phyloP scores from a whole-genome alignment of 192 early-diverging fungal species.

The Linnemannia schmuckeri region DNA sequence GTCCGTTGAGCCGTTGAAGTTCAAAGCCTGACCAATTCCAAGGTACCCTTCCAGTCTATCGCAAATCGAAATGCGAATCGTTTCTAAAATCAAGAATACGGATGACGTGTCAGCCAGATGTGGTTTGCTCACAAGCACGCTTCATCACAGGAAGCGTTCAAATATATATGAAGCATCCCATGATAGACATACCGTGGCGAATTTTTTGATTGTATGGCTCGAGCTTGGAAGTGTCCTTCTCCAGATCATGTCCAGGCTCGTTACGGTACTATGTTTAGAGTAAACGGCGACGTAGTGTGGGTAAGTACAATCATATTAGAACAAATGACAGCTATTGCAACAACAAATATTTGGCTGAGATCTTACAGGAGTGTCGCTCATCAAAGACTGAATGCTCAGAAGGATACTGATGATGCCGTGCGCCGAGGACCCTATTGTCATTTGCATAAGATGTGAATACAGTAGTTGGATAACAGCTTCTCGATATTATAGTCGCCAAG shows the following conservation, averaged over 20 bases:
- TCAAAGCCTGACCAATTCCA: slow-evolving; percentile 41
- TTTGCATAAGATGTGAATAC: background rate
- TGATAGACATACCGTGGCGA: slow-evolving; percentile 60
- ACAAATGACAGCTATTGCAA: too few species aligned
- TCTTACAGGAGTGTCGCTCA: slow-evolving; percentile 66
- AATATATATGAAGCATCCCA: background rate
- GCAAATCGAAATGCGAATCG: slow-evolving; percentile 69
- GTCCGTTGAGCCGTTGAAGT: slow-evolving; percentile 20
- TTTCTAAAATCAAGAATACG: slow-evolving; percentile 58
- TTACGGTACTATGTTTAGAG: slow-evolving; percentile 62
- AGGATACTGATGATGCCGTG: slow-evolving; percentile 72
- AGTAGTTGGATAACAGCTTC: background rate
- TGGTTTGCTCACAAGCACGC: background rate
- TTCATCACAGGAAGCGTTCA: background rate
- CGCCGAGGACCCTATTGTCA: slow-evolving; percentile 61
- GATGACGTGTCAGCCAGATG: background rate
- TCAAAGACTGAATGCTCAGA: slow-evolving; percentile 72
- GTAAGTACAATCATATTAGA: background rate
- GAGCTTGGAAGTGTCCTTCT: slow-evolving; percentile 59
- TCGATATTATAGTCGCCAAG: background rate
- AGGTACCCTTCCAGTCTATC: slow-evolving; percentile 68
- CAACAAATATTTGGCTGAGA: background rate
- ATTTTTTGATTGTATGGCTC: slow-evolving; percentile 73
- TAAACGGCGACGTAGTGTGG: background rate
- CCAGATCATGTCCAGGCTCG: slow-evolving; percentile 71